Evolutionary conservation across 768 basidiomycete genomes (phyloP).

Genomic region (Lactarius hatsudake): DNA sequence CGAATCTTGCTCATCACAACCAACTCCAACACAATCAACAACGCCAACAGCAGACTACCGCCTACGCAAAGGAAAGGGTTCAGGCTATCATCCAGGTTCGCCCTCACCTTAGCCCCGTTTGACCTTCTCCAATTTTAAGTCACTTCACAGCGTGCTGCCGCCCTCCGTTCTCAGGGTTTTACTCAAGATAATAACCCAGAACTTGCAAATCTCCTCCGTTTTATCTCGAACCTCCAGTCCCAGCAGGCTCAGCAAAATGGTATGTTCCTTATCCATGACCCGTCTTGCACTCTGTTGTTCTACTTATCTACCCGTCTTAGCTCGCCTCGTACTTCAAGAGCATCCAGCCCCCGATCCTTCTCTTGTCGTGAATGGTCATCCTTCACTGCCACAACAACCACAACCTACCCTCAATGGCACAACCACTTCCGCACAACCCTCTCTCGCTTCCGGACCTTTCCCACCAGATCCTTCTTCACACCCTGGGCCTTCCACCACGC

Average conservation of each 20-base stretch:
- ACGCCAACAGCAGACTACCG: slow-evolving; percentile 23
- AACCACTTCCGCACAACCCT: slow-evolving; percentile 37
- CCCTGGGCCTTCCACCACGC: slow-evolving; percentile 59
- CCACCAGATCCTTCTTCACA: slow-evolving; percentile 49
- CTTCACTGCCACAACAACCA: slow-evolving; percentile 31
- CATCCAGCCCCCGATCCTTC: slow-evolving; percentile 27
- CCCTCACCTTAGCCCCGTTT: slow-evolving; percentile 1
- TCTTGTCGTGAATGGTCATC: slow-evolving; percentile 51
- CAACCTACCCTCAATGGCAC: slow-evolving; percentile 36
- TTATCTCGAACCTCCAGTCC: slow-evolving; percentile 40
- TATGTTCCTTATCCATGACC: slow-evolving; percentile 2
- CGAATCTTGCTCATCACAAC: slow-evolving; percentile 30
- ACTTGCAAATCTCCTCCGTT: slow-evolving; percentile 40
- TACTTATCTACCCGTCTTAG: neutral
- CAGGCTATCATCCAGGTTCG: slow-evolving; percentile 33
- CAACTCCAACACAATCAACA: slow-evolving; percentile 27
- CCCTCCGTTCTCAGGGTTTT: slow-evolving; percentile 43
- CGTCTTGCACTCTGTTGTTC: neutral
- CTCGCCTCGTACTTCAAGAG: slow-evolving; percentile 26
- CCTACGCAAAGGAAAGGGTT: slow-evolving; percentile 29
- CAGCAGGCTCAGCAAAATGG: slow-evolving; percentile 37
- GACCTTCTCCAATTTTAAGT: neutral
- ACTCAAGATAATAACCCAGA: slow-evolving; percentile 47
- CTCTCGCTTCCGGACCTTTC: slow-evolving; percentile 48
- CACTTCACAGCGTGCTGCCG: slow-evolving; percentile 41